Percentiles rank a stretch among this genome's conserved stretches.
phyloP scores from a whole-genome alignment of 345 rosid genomes.

The Citrus hindsii region DNA sequence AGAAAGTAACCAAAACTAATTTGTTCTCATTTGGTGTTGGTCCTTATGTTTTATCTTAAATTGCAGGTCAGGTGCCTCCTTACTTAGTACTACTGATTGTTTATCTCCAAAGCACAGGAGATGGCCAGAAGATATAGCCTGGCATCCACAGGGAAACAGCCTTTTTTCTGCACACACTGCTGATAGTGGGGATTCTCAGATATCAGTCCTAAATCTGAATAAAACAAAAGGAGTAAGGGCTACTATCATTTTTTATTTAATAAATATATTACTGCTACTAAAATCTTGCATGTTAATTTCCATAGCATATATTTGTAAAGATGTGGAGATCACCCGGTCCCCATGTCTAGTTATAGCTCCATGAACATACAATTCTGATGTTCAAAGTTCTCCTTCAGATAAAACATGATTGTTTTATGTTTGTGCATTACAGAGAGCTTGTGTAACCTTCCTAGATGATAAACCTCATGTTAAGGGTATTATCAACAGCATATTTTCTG shows the following conservation, averaged over 20 bases:
- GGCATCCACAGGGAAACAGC: constrained; percentile 86
- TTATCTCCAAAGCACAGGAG: constrained; percentile 61
- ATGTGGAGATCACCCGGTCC: background rate
- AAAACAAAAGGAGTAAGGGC: constrained; percentile 60
- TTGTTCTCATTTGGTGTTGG: background rate
- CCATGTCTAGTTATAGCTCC: background rate
- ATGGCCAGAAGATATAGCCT: constrained; percentile 95
- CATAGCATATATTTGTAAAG: background rate
- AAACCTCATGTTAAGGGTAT: constrained; percentile 89
- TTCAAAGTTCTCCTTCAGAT: background rate
- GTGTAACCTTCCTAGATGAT: constrained; percentile 61
- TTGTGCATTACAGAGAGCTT: constrained; percentile 38
- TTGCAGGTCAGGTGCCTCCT: constrained; percentile 69
- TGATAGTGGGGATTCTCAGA: constrained; percentile 81
- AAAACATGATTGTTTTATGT: constrained; percentile 1
- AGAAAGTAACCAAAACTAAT: background rate
- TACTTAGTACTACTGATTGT: constrained; percentile 68
- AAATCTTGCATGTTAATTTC: background rate
- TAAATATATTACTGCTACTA: constrained; percentile 6
- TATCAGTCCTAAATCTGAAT: constrained; percentile 70
- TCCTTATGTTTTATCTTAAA: constrained; percentile 9
- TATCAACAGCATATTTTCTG: constrained; percentile 71
- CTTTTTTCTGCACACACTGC: constrained; percentile 65
- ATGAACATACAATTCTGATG: background rate
- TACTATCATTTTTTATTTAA: constrained; percentile 3